phyloP scores from a whole-genome alignment of 2,329 filamentous ascomycete species.

The Microcyclosporella mali region DNA sequence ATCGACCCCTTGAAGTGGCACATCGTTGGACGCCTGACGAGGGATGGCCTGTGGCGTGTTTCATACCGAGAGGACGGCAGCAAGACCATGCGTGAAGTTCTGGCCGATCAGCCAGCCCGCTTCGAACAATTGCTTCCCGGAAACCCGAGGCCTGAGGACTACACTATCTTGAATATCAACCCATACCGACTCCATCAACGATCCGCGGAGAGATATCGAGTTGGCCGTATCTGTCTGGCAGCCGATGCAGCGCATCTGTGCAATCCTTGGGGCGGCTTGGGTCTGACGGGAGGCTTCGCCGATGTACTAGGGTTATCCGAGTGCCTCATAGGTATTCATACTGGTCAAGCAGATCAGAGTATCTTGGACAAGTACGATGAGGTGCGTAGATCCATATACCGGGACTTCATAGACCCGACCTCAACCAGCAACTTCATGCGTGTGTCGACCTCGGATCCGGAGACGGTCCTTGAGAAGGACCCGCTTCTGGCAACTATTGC shows the following conservation, averaged over 20 bases:
- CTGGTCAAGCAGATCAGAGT: slow-evolving; percentile 18
- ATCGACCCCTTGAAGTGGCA: slow-evolving; percentile 12
- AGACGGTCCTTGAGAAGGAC: too few species aligned
- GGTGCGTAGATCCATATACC: too few species aligned
- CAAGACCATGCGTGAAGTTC: slow-evolving; percentile 4
- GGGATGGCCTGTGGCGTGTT: slow-evolving; percentile 7
- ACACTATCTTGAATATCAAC: slow-evolving; percentile 29
- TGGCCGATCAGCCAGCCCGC: slow-evolving; percentile 1
- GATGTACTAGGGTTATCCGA: slow-evolving; percentile 24
- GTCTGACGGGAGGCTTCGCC: slow-evolving; percentile 19
- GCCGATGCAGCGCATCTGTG: slow-evolving; percentile 34
- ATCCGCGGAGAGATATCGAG: slow-evolving; percentile 25
- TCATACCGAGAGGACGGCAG: slow-evolving; percentile 9
- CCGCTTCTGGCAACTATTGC: too few species aligned
- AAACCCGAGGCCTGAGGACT: slow-evolving; percentile 14
- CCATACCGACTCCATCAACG: slow-evolving; percentile 37
- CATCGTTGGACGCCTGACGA: slow-evolving; percentile 9
- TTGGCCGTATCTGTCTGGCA: slow-evolving; percentile 26
- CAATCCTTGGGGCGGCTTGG: slow-evolving; percentile 14
- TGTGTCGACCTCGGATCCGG: too few species aligned
- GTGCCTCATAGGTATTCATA: slow-evolving; percentile 22
- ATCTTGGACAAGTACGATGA: slow-evolving; percentile 34
- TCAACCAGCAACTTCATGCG: too few species aligned
- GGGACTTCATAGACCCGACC: too few species aligned
- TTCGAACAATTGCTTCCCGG: background rate